Evolutionary conservation across 1,139 yeast species (phyloP).

Genomic region (Suhomyces ambrosiae): DNA sequence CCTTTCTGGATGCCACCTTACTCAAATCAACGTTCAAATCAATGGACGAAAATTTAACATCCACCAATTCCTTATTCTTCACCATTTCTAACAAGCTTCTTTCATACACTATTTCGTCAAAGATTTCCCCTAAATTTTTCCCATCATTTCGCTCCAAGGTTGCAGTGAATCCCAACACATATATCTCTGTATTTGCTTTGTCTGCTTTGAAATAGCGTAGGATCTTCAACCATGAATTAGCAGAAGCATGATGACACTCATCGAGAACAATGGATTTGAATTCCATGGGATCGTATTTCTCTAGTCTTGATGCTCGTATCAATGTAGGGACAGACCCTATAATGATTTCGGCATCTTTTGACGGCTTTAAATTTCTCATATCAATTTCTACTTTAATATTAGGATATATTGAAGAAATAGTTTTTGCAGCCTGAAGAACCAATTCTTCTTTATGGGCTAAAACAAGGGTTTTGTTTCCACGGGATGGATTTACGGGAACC

Average conservation of each 20-base stretch:
- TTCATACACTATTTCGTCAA: constrained; percentile 78
- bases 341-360: constrained; percentile 58
- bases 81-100: constrained; percentile 70
- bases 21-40: constrained; percentile 42
- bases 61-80: constrained; percentile 65
- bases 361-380: constrained; percentile 56
- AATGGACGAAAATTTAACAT: constrained; percentile 66
- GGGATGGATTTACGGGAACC: constrained; percentile 26
- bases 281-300: constrained; percentile 54
- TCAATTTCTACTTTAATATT: constrained; percentile 63
- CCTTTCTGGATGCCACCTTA: constrained; percentile 32
- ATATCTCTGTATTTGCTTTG: constrained; percentile 42
- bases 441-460: constrained; percentile 84
- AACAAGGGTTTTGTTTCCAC: constrained; percentile 59
- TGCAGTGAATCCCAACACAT: constrained; percentile 86
- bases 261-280: constrained; percentile 80
- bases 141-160: constrained; percentile 73
- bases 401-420: constrained; percentile 54
- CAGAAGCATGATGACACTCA: constrained; percentile 93
- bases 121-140: constrained; percentile 54
- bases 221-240: constrained; percentile 63
- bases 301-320: constrained; percentile 49
- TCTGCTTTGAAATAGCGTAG: constrained; percentile 60
- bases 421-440: constrained; percentile 65
- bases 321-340: constrained; percentile 80